Percentiles rank a stretch among this genome's conserved stretches.
These are phyloP conservation scores for Syncephalastrum sp. DNA, from an alignment of 371 early-diverging fungal species.

Conservation along the genomic window DNA sequence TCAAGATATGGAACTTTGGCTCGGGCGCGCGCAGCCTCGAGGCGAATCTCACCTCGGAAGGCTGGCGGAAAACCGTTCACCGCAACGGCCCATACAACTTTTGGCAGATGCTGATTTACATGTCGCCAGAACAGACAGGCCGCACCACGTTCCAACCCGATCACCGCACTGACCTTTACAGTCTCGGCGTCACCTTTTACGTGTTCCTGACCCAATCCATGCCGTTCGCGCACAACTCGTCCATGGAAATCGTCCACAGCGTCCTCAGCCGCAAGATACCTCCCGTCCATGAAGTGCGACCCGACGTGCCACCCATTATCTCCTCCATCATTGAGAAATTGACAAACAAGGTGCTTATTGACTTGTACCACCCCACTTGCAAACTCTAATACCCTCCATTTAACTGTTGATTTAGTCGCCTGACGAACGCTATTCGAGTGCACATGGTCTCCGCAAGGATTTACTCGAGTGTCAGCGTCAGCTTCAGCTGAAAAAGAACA, in stretches of 20 bases:
- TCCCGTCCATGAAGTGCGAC: constrained; percentile 36
- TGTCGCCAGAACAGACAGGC: constrained; percentile 63
- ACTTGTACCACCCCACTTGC: background rate
- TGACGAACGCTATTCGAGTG: constrained; percentile 58
- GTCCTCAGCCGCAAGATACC: constrained; percentile 54
- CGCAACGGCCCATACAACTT: constrained; percentile 31
- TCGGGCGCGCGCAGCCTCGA: constrained; percentile 42
- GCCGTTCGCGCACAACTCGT: constrained; percentile 51
- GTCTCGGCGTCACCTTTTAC: constrained; percentile 54
- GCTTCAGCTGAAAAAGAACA: constrained; percentile 27
- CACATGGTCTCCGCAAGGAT: constrained; percentile 57
- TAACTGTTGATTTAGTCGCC: constrained; percentile 45
- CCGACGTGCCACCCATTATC: constrained; percentile 48
- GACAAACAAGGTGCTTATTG: constrained; percentile 49
- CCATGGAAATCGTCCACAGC: constrained; percentile 59
- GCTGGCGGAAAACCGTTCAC: constrained; percentile 44
- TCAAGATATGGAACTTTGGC: constrained; percentile 49
- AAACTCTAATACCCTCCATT: constrained; percentile 1
- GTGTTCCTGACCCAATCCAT: constrained; percentile 47
- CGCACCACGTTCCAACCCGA: constrained; percentile 60
- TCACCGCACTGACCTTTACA: constrained; percentile 62
- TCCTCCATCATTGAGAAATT: constrained; percentile 56
- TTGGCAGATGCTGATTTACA: constrained; percentile 37
- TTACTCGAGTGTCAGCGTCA: constrained; percentile 47
- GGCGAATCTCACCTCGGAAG: constrained; percentile 41